These are phyloP conservation scores for Phylloporus arenicola DNA, from an alignment of 768 basidiomycete species.

Conservation along the genomic window DNA sequence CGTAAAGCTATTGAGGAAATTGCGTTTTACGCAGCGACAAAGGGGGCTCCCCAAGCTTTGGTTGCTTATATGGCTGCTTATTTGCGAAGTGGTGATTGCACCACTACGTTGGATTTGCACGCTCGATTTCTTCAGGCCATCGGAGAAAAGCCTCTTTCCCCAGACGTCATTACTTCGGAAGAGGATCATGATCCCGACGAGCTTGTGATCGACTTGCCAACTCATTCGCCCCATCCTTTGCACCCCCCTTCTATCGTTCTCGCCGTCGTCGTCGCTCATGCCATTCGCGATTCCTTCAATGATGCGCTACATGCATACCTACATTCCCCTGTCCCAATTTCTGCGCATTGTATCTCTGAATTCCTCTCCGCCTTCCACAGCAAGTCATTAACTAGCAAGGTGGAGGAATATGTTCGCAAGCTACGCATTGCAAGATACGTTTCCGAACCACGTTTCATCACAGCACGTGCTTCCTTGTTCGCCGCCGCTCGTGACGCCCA, in stretches of 20 bases:
- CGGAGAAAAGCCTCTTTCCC: conserved; percentile 14
- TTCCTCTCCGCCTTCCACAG: conserved; percentile 39
- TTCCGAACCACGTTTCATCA: conserved; percentile 43
- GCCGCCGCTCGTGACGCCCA: conserved; percentile 29
- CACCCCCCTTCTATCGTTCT: conserved; percentile 40
- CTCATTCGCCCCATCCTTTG: conserved; percentile 8
- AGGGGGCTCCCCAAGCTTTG: conserved; percentile 43
- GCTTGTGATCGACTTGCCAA: conserved; percentile 20
- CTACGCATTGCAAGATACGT: conserved; percentile 50
- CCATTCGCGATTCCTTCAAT: conserved; percentile 53
- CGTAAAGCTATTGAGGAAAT: conserved; percentile 39
- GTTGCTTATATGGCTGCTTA: conserved; percentile 44
- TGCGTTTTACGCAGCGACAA: conserved; percentile 44
- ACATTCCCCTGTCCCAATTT: conserved; percentile 34
- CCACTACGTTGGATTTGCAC: conserved; percentile 43
- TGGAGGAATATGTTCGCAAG: conserved; percentile 41
- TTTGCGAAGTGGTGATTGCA: conserved; percentile 38
- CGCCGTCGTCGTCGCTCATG: conserved; percentile 55
- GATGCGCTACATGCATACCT: conserved; percentile 46
- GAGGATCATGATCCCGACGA: conserved; percentile 22
- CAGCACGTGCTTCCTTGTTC: conserved; percentile 46
- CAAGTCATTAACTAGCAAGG: conserved; percentile 35
- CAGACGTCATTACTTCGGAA: conserved; percentile 9
- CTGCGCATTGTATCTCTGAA: conserved; percentile 29
- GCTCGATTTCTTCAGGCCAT: conserved; percentile 29